These are phyloP conservation scores for Fomes fomentarius DNA, from an alignment of 1,284 basidiomycete species.

Conservation along the genomic window DNA sequence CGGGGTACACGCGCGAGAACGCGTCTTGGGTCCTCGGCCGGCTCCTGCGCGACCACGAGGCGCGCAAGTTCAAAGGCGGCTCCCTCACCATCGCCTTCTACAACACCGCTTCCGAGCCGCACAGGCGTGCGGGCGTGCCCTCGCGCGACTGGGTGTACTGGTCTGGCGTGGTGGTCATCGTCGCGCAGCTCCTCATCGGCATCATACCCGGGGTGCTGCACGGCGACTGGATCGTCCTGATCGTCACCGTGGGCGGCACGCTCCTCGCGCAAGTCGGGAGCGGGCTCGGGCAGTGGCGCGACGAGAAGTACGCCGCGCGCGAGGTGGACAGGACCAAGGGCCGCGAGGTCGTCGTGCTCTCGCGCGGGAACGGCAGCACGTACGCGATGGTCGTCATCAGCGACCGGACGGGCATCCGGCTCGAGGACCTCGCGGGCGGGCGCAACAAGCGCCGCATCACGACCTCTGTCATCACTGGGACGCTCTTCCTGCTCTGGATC, in stretches of 20 bases:
- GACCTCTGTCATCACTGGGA: constrained; percentile 17
- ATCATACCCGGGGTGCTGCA: constrained; percentile 29
- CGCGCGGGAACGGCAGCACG: constrained; percentile 35
- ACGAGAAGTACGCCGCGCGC: constrained; percentile 35
- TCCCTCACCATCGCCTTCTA: constrained; percentile 27
- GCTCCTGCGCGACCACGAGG: constrained; percentile 33
- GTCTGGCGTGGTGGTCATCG: constrained; percentile 28
- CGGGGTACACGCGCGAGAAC: constrained; percentile 32
- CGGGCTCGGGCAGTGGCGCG: constrained; percentile 36
- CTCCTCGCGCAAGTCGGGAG: constrained; percentile 27
- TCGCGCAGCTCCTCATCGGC: constrained; percentile 33
- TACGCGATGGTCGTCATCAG: constrained; percentile 36
- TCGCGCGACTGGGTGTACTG: constrained; percentile 35
- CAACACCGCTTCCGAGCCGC: constrained; percentile 14
- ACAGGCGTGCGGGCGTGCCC: constrained; percentile 24
- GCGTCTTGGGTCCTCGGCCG: constrained; percentile 37
- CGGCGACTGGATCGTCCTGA: constrained; percentile 33
- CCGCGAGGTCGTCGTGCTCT: constrained; percentile 32
- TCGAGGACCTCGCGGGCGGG: constrained; percentile 35
- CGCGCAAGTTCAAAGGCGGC: constrained; percentile 21
- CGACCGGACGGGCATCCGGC: constrained; percentile 28
- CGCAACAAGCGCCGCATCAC: constrained; percentile 14
- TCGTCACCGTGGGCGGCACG: constrained; percentile 34
- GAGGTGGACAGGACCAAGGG: constrained; percentile 8
- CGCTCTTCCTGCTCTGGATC: constrained; percentile 24